Percentiles rank a stretch among this genome's conserved stretches.
These are phyloP conservation scores for Aspergillus avenaceus DNA, from an alignment of 495 filamentous ascomycete genomes.

Conservation along the genomic window DNA sequence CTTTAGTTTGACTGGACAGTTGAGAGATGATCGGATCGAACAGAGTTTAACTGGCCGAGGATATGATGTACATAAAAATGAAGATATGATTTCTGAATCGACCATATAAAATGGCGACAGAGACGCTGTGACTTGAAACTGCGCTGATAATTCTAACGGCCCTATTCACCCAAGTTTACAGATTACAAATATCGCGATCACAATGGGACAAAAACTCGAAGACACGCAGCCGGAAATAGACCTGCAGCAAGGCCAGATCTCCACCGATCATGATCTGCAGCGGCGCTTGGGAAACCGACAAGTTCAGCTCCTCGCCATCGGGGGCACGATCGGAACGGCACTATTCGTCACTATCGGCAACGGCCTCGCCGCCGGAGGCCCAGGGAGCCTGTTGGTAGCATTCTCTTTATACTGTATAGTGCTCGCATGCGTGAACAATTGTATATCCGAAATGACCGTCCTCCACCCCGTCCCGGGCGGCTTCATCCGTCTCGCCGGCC, in stretches of 20 bases:
- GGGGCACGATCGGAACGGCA: background rate
- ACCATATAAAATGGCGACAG: too few relatives aligned
- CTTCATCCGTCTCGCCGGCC: constrained; percentile 42
- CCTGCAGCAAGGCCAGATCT: background rate
- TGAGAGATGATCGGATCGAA: too few relatives aligned
- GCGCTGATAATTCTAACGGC: too few relatives aligned
- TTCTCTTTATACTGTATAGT: constrained; percentile 32
- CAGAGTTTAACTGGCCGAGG: too few relatives aligned
- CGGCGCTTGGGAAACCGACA: background rate
- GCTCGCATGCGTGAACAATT: constrained; percentile 32
- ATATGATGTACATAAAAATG: too few relatives aligned
- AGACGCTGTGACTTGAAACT: too few relatives aligned
- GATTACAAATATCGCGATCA: too few relatives aligned
- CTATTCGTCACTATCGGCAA: background rate
- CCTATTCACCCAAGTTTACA: too few relatives aligned
- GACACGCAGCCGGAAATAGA: too few relatives aligned
- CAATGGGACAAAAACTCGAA: too few relatives aligned
- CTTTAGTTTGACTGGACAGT: too few relatives aligned
- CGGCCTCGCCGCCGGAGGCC: constrained; percentile 32
- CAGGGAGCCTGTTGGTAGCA: constrained; percentile 46
- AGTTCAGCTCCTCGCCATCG: background rate
- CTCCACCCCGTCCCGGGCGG: constrained; percentile 55
- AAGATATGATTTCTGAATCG: too few relatives aligned
- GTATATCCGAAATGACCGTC: constrained; percentile 46
- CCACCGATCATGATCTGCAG: background rate